Evolutionary conservation across 2,329 filamentous ascomycete species (phyloP).

Genomic region (Cordyceps militaris): DNA sequence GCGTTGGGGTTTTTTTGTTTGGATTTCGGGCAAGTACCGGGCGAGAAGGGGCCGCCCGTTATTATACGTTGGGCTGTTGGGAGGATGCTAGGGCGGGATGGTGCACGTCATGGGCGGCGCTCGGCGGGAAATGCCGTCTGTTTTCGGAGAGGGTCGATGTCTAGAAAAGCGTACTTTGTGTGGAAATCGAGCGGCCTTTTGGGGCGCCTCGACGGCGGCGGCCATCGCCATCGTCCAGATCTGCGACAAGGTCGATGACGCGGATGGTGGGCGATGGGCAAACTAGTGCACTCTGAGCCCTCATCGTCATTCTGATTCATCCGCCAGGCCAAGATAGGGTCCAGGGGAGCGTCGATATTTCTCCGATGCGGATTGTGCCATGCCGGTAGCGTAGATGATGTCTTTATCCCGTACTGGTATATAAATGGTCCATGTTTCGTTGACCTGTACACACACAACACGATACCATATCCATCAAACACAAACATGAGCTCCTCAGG

Average conservation of each 20-base stretch:
- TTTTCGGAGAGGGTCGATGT: neutral
- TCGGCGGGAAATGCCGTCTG: neutral
- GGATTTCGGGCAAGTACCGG: neutral
- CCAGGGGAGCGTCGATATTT: neutral
- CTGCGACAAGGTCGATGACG: conserved; percentile 2
- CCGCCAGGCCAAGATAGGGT: neutral
- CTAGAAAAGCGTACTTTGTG: neutral
- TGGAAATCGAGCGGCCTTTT: neutral
- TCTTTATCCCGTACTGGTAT: neutral
- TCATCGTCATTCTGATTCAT: conserved; percentile 1
- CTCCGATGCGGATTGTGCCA: neutral
- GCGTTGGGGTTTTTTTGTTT: neutral
- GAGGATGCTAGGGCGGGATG: neutral
- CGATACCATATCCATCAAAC: neutral
- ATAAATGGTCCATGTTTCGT: neutral
- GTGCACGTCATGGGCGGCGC: neutral
- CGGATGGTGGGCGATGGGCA: neutral
- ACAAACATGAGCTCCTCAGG: neutral
- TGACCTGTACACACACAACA: too few species aligned
- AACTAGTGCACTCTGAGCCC: neutral
- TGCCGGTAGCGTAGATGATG: neutral
- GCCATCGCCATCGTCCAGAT: too few species aligned
- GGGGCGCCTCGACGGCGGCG: neutral
- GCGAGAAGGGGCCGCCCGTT: neutral
- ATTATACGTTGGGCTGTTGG: neutral